phyloP scores from a whole-genome alignment of 768 basidiomycete species.

The Lactifluus piperatus region DNA sequence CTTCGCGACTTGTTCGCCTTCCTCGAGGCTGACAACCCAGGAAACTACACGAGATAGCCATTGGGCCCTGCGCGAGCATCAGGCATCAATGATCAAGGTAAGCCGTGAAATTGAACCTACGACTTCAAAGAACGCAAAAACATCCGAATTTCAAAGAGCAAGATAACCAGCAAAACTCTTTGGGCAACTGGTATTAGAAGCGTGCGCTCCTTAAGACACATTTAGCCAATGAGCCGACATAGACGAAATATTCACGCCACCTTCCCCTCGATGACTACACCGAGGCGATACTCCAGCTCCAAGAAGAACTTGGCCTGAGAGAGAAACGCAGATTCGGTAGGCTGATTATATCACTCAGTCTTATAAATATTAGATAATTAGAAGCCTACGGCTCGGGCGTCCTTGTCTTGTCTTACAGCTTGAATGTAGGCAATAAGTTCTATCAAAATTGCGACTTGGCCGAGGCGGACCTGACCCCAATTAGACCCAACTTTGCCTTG shows the following conservation, averaged over 20 bases:
- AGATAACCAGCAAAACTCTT: conserved; percentile 46
- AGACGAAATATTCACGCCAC: neutral
- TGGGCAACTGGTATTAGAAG: conserved; percentile 45
- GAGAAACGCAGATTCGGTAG: conserved; percentile 5
- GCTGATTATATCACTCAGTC: conserved; percentile 3
- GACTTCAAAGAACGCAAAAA: conserved; percentile 53
- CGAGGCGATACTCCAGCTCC: conserved; percentile 16
- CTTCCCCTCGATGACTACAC: conserved; percentile 9
- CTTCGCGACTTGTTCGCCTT: neutral
- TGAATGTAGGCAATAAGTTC: conserved; percentile 53
- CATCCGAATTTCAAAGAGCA: conserved; percentile 58
- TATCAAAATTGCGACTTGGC: conserved; percentile 52
- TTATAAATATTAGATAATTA: neutral
- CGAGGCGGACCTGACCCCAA: conserved; percentile 47
- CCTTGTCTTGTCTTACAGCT: conserved; percentile 31
- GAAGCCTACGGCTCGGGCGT: conserved; percentile 31
- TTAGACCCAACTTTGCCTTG: conserved; percentile 17
- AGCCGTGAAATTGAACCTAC: conserved; percentile 31
- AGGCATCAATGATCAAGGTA: neutral
- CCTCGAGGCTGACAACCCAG: conserved; percentile 35
- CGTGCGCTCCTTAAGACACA: conserved; percentile 42
- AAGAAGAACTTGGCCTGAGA: conserved; percentile 18
- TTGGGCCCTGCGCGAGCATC: conserved; percentile 29
- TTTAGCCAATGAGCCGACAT: neutral
- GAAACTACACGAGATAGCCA: conserved; percentile 38